Conservation (phyloP, 2,329 filamentous ascomycete genomes). For the Phialocephala sp. region DNA sequence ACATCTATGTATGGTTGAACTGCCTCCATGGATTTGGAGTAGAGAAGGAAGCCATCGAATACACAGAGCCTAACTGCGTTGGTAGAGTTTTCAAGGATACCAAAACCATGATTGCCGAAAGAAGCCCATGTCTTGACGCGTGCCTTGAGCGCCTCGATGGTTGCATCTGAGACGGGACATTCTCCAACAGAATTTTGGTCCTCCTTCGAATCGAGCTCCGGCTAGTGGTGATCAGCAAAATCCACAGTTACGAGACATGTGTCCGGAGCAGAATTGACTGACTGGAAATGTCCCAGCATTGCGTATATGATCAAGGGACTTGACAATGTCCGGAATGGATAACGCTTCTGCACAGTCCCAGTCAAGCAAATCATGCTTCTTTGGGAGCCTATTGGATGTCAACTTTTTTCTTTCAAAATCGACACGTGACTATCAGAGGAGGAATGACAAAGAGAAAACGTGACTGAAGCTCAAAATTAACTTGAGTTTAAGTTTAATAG, state of each 20-base stretch:
- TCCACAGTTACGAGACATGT: conserved; percentile 8
- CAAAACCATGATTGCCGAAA: conserved; percentile 51
- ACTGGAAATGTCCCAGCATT: conserved; percentile 69
- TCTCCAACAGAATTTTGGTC: conserved; percentile 66
- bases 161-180: conserved; percentile 56
- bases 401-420: not conserved
- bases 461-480: not conserved
- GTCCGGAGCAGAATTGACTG: conserved; percentile 44
- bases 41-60: conserved; percentile 89
- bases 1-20: conserved; percentile 71
- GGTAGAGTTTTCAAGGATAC: conserved; percentile 36
- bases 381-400: conserved; percentile 54
- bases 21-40: conserved; percentile 58
- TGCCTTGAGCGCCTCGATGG: conserved; percentile 53
- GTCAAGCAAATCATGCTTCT: conserved; percentile 70
- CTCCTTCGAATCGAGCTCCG: conserved; percentile 60
- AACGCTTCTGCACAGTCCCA: conserved; percentile 91
- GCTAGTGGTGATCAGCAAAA: conserved; percentile 45
- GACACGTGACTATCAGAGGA: not conserved
- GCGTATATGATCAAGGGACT: conserved; percentile 73
- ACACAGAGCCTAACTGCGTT: conserved; percentile 61
- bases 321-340: conserved; percentile 70
- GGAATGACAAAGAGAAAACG: not conserved
- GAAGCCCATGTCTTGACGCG: conserved; percentile 55
- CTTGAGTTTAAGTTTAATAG: not conserved